These are phyloP conservation scores for Colletotrichum abscissum DNA, from an alignment of 2,329 filamentous ascomycete genomes.

Conservation along the genomic window DNA sequence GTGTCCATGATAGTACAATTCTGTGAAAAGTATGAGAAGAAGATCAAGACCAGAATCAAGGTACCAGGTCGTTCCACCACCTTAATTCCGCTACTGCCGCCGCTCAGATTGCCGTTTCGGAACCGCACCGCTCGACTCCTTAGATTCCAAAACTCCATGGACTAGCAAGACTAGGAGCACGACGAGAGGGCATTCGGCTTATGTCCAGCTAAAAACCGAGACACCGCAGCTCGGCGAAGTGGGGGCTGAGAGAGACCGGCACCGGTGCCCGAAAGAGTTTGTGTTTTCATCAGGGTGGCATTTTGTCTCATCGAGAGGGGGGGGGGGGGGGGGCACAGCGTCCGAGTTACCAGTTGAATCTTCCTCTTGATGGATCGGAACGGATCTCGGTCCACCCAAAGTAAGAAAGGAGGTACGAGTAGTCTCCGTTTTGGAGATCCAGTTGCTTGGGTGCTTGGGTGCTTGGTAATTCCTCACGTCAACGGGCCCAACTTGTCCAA, in stretches of 20 bases:
- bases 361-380: slow-evolving; percentile 10
- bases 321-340: slow-evolving; percentile 6
- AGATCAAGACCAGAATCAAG: background rate
- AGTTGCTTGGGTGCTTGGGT: slow-evolving; percentile 14
- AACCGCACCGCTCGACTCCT: background rate
- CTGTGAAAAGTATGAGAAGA: background rate
- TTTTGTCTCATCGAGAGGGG: slow-evolving; percentile 16
- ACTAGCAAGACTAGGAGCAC: background rate
- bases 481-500: slow-evolving; percentile 2
- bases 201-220: background rate
- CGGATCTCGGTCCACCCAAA: slow-evolving; percentile 17
- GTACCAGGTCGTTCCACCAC: background rate
- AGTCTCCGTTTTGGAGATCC: slow-evolving; percentile 4
- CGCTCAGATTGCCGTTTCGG: background rate
- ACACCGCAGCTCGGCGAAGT: slow-evolving; percentile 3
- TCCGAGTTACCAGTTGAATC: background rate
- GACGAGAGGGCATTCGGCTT: background rate
- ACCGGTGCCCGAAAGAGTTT: background rate
- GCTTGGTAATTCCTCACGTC: slow-evolving; percentile 33
- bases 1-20: background rate
- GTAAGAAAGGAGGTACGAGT: background rate
- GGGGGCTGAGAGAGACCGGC: background rate
- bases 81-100: slow-evolving; percentile 8
- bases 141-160: no score
- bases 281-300: background rate